Base-by-base conservation (phyloP, 371 early-diverging fungal genomes). In the Vairimorpha necatrix region DNA sequence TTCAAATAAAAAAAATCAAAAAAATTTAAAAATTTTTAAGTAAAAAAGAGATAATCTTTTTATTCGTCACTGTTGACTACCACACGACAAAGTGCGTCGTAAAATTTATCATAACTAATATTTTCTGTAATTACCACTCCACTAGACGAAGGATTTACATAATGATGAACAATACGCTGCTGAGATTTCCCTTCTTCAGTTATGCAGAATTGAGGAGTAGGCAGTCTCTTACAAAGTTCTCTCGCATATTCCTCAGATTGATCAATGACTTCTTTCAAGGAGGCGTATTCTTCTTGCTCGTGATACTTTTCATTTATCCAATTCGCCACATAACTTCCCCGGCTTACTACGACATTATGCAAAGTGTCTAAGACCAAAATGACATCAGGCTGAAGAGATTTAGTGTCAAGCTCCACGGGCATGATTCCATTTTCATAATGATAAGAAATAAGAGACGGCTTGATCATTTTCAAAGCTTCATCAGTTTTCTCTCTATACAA, bases 111-210 rank as follows among this genome's bases (percentile, higher is more conserved):
- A 75, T 75, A 86, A 68, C 84, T 83, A 46, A 86, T 86, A 66
- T 84, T 86, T 72, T 86, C 84, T 0, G 83, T 86, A 20, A 84
- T 78, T 24, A 84, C 73, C 1, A 72, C 67, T 42, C 67, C 72
- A 9, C 94, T 95, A 0, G 91, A 91, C n/a, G 93, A 93, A 39
- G 99, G 98, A 82, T 98, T 98, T 53, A 99, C 89, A 84, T 95
- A 97, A 75, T 92, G 90, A 33, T 97, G 87, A 76, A 99, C 86
- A 90, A 98, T 97, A 80, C 99, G 92, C 22, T 96, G 97, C 87
- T 99, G 99, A 2, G 96, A 95, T 28, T 94, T 94, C 74, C 92
- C 89, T 84, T 94, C 93, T 80, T 95, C 93, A 78, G 94, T 94
- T 36, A 91, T 94, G 84, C 96, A 91, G 84, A 94, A 97, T 77